Evolutionary conservation across 129 eudicot species (phyloP).

Genomic region (Glebionis coronaria): DNA sequence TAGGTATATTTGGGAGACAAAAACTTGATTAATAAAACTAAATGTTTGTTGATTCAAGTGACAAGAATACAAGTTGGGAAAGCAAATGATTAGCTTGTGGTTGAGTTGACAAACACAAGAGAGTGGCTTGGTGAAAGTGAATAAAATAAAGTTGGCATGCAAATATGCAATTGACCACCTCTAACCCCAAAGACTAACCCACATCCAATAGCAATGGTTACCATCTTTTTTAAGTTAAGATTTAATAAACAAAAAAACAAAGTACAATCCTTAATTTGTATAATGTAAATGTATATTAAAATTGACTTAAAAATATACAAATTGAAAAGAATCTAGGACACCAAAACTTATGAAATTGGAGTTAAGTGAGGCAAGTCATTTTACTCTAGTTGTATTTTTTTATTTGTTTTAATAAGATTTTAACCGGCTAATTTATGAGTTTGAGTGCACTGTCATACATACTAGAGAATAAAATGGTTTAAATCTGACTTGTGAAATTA

Average conservation of each 20-base stretch:
- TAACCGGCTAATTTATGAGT: too few species aligned
- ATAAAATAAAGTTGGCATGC: conserved; percentile 26
- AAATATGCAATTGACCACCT: conserved; percentile 23
- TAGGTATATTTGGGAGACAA: conserved; percentile 18
- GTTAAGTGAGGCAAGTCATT: neutral
- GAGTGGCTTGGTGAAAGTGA: conserved; percentile 23
- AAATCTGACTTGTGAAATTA: too few species aligned
- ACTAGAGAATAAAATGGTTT: too few species aligned
- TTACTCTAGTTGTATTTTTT: neutral
- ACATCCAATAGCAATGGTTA: conserved; percentile 16
- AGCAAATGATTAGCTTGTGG: conserved; percentile 32
- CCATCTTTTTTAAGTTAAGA: conserved; percentile 10
- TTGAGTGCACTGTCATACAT: too few species aligned
- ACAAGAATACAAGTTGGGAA: conserved; percentile 22
- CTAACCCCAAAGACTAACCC: neutral
- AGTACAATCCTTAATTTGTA: too few species aligned
- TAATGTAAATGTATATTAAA: too few species aligned
- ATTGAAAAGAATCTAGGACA: neutral
- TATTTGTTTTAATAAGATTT: too few species aligned
- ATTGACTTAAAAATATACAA: neutral
- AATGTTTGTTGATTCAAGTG: conserved; percentile 25
- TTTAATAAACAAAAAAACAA: neutral
- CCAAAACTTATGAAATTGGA: neutral
- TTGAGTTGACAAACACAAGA: conserved; percentile 32
- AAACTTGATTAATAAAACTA: neutral